Percentiles rank a stretch among this genome's conserved stretches.
These are phyloP conservation scores for Tulasnella calospora DNA, from an alignment of 768 basidiomycete species.

Conservation along the genomic window DNA sequence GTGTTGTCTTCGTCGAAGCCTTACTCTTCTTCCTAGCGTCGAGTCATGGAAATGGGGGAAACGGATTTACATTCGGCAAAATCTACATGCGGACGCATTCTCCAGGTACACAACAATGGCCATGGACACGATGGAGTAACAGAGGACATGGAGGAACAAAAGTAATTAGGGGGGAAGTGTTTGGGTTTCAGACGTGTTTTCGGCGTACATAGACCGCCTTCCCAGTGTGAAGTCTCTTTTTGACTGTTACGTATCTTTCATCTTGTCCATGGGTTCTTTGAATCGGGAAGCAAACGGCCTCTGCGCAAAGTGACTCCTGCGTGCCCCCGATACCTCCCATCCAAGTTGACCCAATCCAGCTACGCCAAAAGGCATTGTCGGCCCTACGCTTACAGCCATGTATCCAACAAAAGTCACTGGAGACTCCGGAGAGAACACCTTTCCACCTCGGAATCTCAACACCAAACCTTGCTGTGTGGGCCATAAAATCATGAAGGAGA, in stretches of 20 bases:
- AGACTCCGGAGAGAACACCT: no score
- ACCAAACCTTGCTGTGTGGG: no score
- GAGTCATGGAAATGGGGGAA: conserved; percentile 29
- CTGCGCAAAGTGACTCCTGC: not conserved
- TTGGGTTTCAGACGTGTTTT: not conserved
- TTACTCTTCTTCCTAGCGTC: conserved; percentile 31
- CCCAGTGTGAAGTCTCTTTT: not conserved
- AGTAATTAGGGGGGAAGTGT: not conserved
- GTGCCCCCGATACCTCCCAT: not conserved
- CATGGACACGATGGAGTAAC: conserved; percentile 1
- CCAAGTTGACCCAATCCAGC: no score
- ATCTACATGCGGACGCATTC: conserved; percentile 22
- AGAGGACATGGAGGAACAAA: not conserved
- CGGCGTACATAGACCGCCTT: not conserved
- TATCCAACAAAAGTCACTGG: no score
- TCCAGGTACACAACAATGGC: conserved; percentile 20
- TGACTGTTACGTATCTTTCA: not conserved
- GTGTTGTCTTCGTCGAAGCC: conserved; percentile 34
- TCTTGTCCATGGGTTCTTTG: not conserved
- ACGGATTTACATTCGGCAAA: conserved; percentile 17
- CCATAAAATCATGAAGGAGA: no score
- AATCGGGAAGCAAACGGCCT: not conserved
- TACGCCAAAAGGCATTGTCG: no score
- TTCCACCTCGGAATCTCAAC: no score
- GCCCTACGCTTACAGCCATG: no score